phyloP scores from a whole-genome alignment of 371 early-diverging fungal genomes.

The Entomophthora muscae region DNA sequence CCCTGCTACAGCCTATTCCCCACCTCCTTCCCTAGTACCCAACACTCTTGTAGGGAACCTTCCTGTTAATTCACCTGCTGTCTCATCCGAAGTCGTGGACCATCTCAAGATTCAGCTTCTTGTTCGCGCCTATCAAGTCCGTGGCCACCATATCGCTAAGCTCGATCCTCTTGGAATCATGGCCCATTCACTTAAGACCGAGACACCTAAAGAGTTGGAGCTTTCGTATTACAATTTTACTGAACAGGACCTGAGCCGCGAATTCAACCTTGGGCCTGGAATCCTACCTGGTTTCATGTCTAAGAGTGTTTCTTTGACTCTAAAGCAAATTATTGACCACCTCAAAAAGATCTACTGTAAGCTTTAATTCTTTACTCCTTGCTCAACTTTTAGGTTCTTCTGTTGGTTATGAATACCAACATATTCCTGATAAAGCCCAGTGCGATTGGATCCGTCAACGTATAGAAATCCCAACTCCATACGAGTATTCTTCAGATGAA shows the following conservation, averaged over 20 bases:
- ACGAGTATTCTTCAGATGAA: constrained; percentile 66
- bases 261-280: constrained; percentile 83
- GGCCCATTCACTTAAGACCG: constrained; percentile 29
- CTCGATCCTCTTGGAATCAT: constrained; percentile 84
- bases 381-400: constrained; percentile 37
- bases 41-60: constrained; percentile 3
- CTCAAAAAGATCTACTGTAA: constrained; percentile 77
- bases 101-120: constrained; percentile 96
- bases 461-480: constrained; percentile 77
- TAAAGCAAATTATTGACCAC: constrained; percentile 72
- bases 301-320: constrained; percentile 41
- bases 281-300: constrained; percentile 76
- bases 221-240: constrained; percentile 81
- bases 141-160: constrained; percentile 89
- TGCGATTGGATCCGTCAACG: constrained; percentile 93
- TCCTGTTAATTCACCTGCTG: constrained; percentile 13
- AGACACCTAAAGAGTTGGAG: constrained; percentile 64
- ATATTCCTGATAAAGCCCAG: constrained; percentile 85
- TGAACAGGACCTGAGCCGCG: constrained; percentile 76
- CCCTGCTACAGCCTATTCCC: constrained; percentile 55
- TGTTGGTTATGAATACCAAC: constrained; percentile 92
- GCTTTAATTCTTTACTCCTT: constrained; percentile 11
- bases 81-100: constrained; percentile 59
- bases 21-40: constrained; percentile 56
- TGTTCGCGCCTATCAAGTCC: constrained; percentile 90